Evolutionary conservation across 164 flowering plant genomes (phyloP).

Genomic region (Magnolia kwangsiensis): DNA sequence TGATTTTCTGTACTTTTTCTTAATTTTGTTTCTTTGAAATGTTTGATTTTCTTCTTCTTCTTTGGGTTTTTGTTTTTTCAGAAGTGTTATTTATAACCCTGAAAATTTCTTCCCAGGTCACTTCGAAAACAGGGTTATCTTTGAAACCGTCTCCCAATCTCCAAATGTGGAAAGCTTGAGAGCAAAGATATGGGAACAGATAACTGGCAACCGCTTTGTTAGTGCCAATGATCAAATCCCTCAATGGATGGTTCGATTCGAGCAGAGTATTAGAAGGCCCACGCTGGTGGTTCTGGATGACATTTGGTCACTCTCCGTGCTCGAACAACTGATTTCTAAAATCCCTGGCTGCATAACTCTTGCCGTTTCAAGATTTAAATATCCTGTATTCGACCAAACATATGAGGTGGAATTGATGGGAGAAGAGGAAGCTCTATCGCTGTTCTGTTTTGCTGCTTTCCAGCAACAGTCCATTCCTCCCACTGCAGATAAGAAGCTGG

Average conservation of each 20-base stretch:
- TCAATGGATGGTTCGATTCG: conserved; percentile 26
- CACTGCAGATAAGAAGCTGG: conserved; percentile 37
- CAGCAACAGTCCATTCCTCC: conserved; percentile 46
- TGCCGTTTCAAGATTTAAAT: conserved; percentile 46
- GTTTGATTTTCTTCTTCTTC: background rate
- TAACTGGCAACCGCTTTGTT: conserved; percentile 24
- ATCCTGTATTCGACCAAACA: conserved; percentile 21
- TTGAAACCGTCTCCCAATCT: conserved; percentile 73
- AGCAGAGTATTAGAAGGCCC: conserved; percentile 11
- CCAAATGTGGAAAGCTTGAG: conserved; percentile 58
- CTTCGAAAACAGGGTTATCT: conserved; percentile 48
- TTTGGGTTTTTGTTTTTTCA: background rate
- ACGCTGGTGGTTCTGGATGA: conserved; percentile 69
- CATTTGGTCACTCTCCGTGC: conserved; percentile 46
- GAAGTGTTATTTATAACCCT: conserved; percentile 10
- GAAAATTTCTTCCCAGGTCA: conserved; percentile 34
- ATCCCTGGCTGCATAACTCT: conserved; percentile 66
- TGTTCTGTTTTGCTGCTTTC: conserved; percentile 66
- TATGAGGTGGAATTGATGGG: conserved; percentile 54
- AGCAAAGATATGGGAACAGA: conserved; percentile 34
- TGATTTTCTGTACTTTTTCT: no score
- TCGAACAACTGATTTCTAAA: conserved; percentile 47
- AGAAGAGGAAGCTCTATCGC: conserved; percentile 51
- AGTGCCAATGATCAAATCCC: conserved; percentile 25
- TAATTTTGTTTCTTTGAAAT: background rate